Conservation (phyloP, 192 early-diverging fungal species). For the Gorgonomyces haynaldii region DNA sequence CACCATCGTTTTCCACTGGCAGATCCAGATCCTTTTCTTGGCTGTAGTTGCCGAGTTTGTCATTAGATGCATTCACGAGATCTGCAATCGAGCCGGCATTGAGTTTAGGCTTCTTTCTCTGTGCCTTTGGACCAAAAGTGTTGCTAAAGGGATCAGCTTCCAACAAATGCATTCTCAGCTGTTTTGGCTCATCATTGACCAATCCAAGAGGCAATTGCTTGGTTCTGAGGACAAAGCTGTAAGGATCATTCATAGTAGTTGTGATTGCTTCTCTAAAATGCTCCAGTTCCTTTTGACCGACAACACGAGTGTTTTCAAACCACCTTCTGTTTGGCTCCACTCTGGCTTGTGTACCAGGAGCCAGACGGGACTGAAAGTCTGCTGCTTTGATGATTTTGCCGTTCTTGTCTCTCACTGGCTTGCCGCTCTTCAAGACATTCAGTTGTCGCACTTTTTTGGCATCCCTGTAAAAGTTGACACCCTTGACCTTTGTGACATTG, state of each 20-base stretch:
- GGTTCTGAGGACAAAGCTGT: slow-evolving; percentile 82
- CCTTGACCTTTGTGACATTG: slow-evolving; percentile 62
- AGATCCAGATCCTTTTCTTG: slow-evolving; percentile 55
- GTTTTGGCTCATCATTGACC: slow-evolving; percentile 62
- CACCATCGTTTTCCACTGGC: slow-evolving; percentile 15
- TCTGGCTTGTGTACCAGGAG: slow-evolving; percentile 60
- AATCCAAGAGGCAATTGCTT: slow-evolving; percentile 95
- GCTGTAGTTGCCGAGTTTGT: slow-evolving; percentile 36
- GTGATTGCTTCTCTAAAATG: slow-evolving; percentile 85
- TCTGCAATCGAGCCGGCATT: slow-evolving; percentile 63
- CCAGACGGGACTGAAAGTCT: slow-evolving; percentile 64
- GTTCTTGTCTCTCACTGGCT: slow-evolving; percentile 64
- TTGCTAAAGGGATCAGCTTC: slow-evolving; percentile 85
- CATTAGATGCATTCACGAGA: slow-evolving; percentile 56
- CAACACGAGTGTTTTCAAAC: slow-evolving; percentile 96
- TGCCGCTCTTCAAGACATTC: slow-evolving; percentile 89
- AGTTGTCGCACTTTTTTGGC: slow-evolving; percentile 82
- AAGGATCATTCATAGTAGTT: slow-evolving; percentile 82
- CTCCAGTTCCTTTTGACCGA: slow-evolving; percentile 87
- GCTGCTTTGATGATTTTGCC: slow-evolving; percentile 90
- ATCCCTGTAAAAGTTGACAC: slow-evolving; percentile 99
- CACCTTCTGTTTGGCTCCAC: slow-evolving; percentile 92
- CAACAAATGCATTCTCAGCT: slow-evolving; percentile 75
- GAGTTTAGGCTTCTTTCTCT: slow-evolving; percentile 90
- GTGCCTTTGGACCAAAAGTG: slow-evolving; percentile 91